Conservation (phyloP, 176 grass and related monocot genomes). For the Aegilops longissima region DNA sequence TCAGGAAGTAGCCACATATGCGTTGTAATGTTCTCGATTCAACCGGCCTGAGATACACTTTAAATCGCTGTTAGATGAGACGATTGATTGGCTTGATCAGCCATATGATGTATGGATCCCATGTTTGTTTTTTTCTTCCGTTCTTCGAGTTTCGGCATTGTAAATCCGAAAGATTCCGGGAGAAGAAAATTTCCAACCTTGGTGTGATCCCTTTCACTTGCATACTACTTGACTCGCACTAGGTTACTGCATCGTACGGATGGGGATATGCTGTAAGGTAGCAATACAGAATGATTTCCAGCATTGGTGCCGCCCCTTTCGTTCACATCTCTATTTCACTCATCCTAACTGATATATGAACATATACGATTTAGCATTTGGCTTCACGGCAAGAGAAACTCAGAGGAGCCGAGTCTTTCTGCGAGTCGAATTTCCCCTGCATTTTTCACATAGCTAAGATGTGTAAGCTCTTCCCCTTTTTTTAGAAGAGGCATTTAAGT, state of each 20-base stretch:
- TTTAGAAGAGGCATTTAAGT: too few species aligned
- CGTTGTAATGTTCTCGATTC: neutral
- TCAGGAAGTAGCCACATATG: slow-evolving; percentile 55
- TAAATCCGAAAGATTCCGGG: neutral
- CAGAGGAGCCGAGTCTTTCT: too few species aligned
- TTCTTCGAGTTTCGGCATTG: neutral
- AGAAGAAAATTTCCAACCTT: neutral
- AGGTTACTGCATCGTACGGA: neutral
- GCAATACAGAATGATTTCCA: too few species aligned
- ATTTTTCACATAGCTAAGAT: too few species aligned
- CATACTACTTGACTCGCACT: neutral
- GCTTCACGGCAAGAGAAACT: too few species aligned
- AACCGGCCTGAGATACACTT: neutral
- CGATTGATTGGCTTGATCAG: neutral
- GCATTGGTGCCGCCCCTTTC: too few species aligned
- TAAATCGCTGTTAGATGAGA: neutral
- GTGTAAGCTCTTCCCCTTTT: too few species aligned
- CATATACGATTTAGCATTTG: too few species aligned
- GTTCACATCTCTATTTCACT: too few species aligned
- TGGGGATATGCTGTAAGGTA: neutral
- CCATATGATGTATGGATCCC: neutral
- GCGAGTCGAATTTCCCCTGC: too few species aligned
- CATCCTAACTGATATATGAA: too few species aligned
- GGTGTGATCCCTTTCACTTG: neutral
- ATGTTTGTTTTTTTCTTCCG: neutral